Evolutionary conservation across 1,139 yeast genomes (phyloP).

Genomic region (Candida labiduridarum): DNA sequence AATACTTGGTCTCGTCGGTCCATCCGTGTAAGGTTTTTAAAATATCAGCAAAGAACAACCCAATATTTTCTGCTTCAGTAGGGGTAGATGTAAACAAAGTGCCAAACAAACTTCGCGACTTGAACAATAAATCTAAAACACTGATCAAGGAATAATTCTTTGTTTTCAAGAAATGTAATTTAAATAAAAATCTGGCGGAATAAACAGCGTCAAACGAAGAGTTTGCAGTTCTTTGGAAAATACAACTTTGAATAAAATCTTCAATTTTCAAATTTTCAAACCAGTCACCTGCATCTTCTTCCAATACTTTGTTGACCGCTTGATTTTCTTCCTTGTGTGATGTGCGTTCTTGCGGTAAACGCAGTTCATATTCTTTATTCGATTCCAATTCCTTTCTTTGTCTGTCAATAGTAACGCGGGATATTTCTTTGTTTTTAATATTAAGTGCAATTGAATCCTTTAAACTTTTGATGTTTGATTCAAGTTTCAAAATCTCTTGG

Average conservation of each 20-base stretch:
- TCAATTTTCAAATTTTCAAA: slow-evolving; percentile 22
- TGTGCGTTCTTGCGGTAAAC: slow-evolving; percentile 29
- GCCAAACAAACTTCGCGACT: slow-evolving; percentile 53
- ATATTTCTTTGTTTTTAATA: slow-evolving; percentile 31
- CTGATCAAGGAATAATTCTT: slow-evolving; percentile 46
- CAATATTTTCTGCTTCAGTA: slow-evolving; percentile 80
- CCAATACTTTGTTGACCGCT: slow-evolving; percentile 17
- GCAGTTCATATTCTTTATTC: slow-evolving; percentile 26
- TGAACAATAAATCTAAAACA: slow-evolving; percentile 53
- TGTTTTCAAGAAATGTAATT: slow-evolving; percentile 46
- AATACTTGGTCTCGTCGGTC: slow-evolving; percentile 31
- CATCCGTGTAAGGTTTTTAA: slow-evolving; percentile 50
- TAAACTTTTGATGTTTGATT: slow-evolving; percentile 33
- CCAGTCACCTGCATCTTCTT: slow-evolving; percentile 25
- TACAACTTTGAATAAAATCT: slow-evolving; percentile 59
- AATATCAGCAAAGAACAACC: slow-evolving; percentile 67
- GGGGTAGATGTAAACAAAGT: slow-evolving; percentile 74
- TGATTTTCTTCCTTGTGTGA: slow-evolving; percentile 34
- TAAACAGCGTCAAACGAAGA: slow-evolving; percentile 87
- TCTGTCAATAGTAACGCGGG: slow-evolving; percentile 27
- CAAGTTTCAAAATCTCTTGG: slow-evolving; percentile 44
- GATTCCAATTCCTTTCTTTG: slow-evolving; percentile 30
- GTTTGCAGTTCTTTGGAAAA: slow-evolving; percentile 75
- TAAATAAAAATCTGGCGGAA: slow-evolving; percentile 62
- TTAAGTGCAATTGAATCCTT: slow-evolving; percentile 33